Base-by-base conservation (phyloP, 1,284 basidiomycete species). In the Porodaedalea pini region DNA sequence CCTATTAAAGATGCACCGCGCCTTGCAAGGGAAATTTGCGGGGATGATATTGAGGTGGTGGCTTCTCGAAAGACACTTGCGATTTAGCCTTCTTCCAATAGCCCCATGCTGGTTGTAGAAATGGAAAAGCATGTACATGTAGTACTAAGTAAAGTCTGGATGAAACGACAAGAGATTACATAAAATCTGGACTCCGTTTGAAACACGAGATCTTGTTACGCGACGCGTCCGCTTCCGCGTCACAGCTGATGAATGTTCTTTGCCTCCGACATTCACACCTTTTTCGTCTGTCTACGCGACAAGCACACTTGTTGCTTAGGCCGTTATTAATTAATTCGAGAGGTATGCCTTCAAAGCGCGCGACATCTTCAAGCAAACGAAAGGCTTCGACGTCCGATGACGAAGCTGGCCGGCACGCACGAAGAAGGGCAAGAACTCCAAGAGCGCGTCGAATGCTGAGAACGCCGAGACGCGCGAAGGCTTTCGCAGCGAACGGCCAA, bases 401-500 rank as follows among this genome's bases (percentile, higher is more conserved):
- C 45, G 44, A 51, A n/a, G 44, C 19, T 19, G 39, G 32, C 29
- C 47, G 27, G 5, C n/a, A 32, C 39, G 6, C 1, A 25, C 39
- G 23, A 54, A 59, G 45, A 59, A 50, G 45, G 23, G 7, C 11
- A 55, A 51, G 45, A 29, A 32, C 37, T 21, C 17, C 13, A 51
- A 31, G 48, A 27, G 19, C 11, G 50, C 11, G 50, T 25, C 41
- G 36, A 17, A 7, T 13, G 17, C 51, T 10, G 23, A 7, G 19
- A 34, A 21, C 13, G 5, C 4, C 3, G 44, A 44, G 27, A 37
- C 29, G 27, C 29, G 23, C 6, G 49, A 48, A 23, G 45, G 50
- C 6, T 41, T n/a, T 56, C 23, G 31, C 54, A 27, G 19, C 69
- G 41, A 81, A 78, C 58, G 73, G 73, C 0, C 86, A 88, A 65